Base-by-base conservation (phyloP, 345 rosid species). In the Camelina sativa region DNA sequence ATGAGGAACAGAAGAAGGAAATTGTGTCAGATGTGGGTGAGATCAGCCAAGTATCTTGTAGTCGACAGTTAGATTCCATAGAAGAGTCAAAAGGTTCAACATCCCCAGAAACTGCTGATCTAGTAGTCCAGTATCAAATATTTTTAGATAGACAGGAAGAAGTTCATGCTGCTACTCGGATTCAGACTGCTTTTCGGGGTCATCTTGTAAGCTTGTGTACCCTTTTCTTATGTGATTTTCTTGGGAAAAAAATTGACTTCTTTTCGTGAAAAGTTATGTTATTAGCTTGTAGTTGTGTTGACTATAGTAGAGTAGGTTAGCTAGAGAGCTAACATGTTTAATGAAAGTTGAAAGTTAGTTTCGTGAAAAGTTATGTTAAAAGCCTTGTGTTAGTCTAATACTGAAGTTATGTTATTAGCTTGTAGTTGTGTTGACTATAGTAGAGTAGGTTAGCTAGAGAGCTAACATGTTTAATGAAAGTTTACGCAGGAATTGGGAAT, bases 111-210 rank as follows among this genome's bases (percentile, higher is more conserved):
- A 56, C 78, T 32, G 67, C 32, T 62, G 76, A 65, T 61, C 80
- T 63, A 28, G 65, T 35, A n/a, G 53, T 37, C 7, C 74, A 73
- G 61, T 68, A n/a, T 34, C 62, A 80, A 67, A 65, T 72, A 60
- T 81, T 65, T 47, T 54, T 70, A 8, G 50, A 50, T 3, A 57
- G 48, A 58, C 76, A 77, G 2, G 73, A 58, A 41, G 73, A 80
- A 66, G 76, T 82, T 47, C 59, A 62, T 35, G 82, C 97, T 47
- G 90, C 92, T 67, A 78, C 73, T 56, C 83, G 58, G 71, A 91
- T 93, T 61, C 98, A 93, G 73, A 79, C 96, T 0, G 81, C 86
- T 38, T 93, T 88, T 48, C 79, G 97, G 13, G 91, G 91, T 58
- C 88, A 80, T 82, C 93, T 93, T 76, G 96, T 91, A 81, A 88